Evolutionary conservation across 345 rosid species (phyloP).

Genomic region (Eutrema japonicum): DNA sequence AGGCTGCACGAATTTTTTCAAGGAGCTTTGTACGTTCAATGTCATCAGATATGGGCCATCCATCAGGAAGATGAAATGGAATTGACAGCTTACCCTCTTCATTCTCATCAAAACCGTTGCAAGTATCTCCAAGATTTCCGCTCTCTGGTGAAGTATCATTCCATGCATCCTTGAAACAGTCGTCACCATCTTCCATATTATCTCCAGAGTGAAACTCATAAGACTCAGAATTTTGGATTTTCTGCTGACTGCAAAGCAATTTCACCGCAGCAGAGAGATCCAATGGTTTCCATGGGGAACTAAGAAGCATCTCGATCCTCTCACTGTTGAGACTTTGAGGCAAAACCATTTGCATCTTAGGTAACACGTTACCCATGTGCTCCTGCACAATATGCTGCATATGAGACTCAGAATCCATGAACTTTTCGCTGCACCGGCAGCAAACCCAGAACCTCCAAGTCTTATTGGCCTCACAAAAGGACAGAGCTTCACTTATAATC

Average conservation of each 20-base stretch:
- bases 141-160: slow-evolving; percentile 69
- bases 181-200: slow-evolving; percentile 56
- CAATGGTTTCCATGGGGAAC: slow-evolving; percentile 80
- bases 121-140: slow-evolving; percentile 52
- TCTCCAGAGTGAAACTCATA: slow-evolving; percentile 50
- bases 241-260: slow-evolving; percentile 58
- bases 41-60: slow-evolving; percentile 80
- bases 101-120: slow-evolving; percentile 49
- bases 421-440: slow-evolving; percentile 66
- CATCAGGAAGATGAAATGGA: slow-evolving; percentile 49
- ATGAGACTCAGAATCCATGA: slow-evolving; percentile 65
- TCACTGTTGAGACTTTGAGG: slow-evolving; percentile 71
- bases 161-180: slow-evolving; percentile 82
- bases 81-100: slow-evolving; percentile 47
- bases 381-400: slow-evolving; percentile 79
- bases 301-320: slow-evolving; percentile 76
- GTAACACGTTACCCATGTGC: slow-evolving; percentile 77
- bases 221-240: slow-evolving; percentile 50
- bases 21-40: slow-evolving; percentile 80
- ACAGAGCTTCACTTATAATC: slow-evolving; percentile 66
- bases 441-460: slow-evolving; percentile 87
- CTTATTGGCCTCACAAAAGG: slow-evolving; percentile 60
- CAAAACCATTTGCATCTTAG: slow-evolving; percentile 73
- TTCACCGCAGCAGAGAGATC: slow-evolving; percentile 69
- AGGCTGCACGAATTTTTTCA: slow-evolving; percentile 63